Conservation (phyloP, 2,329 filamentous ascomycete genomes). For the Ampelomyces quisqualis region DNA sequence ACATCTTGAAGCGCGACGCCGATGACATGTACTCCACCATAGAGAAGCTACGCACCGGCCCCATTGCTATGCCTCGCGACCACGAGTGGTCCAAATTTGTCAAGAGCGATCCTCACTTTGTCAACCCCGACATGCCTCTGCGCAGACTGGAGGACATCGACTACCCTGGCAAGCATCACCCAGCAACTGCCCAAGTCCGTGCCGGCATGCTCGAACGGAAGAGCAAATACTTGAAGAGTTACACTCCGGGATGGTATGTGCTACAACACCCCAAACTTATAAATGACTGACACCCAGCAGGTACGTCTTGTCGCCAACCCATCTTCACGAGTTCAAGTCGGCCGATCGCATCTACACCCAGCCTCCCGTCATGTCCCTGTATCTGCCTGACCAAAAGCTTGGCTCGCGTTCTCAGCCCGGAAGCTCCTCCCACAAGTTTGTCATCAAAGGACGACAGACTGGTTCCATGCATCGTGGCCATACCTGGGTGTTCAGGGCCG, state of each 20-base stretch:
- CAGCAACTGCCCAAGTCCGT: conserved; percentile 78
- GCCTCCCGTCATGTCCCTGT: conserved; percentile 93
- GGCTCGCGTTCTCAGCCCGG: conserved; percentile 83
- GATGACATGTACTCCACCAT: conserved; percentile 76
- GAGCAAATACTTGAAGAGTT: conserved; percentile 98
- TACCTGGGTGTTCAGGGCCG: conserved; percentile 67
- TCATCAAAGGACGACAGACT: conserved; percentile 93
- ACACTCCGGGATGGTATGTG: conserved; percentile 86
- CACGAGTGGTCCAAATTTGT: conserved; percentile 88
- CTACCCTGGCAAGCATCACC: conserved; percentile 87
- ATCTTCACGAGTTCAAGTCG: conserved; percentile 99
- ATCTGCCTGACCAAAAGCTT: conserved; percentile 90
- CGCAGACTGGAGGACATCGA: conserved; percentile 78
- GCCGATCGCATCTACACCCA: conserved; percentile 81
- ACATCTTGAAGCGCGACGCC: conserved; percentile 86
- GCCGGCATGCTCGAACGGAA: conserved; percentile 93
- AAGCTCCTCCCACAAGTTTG: conserved; percentile 93
- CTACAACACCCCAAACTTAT: background rate
- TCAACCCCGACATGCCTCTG: conserved; percentile 79
- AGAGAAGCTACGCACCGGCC: conserved; percentile 78
- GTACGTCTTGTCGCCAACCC: conserved; percentile 95
- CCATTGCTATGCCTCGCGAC: conserved; percentile 91
- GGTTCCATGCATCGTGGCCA: conserved; percentile 84
- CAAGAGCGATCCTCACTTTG: conserved; percentile 76
- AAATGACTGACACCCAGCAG: conserved; percentile 47